phyloP scores from a whole-genome alignment of 2,329 filamentous ascomycete genomes.

The Leptographium procerum region DNA sequence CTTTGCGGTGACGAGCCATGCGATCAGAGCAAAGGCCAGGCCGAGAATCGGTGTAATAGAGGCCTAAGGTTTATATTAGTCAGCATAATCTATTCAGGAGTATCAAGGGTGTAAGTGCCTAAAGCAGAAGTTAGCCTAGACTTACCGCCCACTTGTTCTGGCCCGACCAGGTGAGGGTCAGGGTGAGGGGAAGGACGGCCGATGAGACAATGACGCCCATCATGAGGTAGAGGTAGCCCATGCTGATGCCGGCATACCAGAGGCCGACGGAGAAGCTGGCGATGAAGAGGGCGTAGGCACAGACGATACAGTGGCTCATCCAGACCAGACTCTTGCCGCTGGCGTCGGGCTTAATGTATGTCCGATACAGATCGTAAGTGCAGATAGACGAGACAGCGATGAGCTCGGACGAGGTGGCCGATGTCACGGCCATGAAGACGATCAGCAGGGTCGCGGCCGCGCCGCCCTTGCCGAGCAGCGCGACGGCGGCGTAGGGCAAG shows the following conservation, averaged over 20 bases:
- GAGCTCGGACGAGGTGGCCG: slow-evolving; percentile 68
- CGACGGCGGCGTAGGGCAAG: slow-evolving; percentile 74
- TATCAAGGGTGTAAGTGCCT: not conserved
- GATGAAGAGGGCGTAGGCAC: slow-evolving; percentile 62
- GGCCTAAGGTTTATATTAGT: slow-evolving; percentile 25
- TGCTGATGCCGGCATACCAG: slow-evolving; percentile 62
- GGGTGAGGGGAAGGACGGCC: slow-evolving; percentile 69
- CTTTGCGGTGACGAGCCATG: slow-evolving; percentile 68
- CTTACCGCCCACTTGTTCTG: slow-evolving; percentile 60
- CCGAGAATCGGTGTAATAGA: slow-evolving; percentile 59
- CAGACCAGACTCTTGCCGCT: slow-evolving; percentile 67
- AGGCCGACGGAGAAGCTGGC: slow-evolving; percentile 68
- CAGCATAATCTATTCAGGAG: too few species aligned
- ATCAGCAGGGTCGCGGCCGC: slow-evolving; percentile 69
- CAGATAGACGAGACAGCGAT: slow-evolving; percentile 82
- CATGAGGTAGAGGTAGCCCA: slow-evolving; percentile 65
- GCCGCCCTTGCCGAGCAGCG: slow-evolving; percentile 69
- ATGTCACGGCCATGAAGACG: slow-evolving; percentile 85
- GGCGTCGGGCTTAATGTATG: slow-evolving; percentile 70
- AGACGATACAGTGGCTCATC: slow-evolving; percentile 64
- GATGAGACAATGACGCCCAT: slow-evolving; percentile 88
- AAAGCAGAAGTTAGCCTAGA: not conserved
- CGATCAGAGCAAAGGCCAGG: slow-evolving; percentile 55
- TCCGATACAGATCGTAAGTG: slow-evolving; percentile 82
- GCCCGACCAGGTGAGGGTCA: slow-evolving; percentile 70